phyloP scores from a whole-genome alignment of 768 basidiomycete genomes.

The Amylocystis lapponica region DNA sequence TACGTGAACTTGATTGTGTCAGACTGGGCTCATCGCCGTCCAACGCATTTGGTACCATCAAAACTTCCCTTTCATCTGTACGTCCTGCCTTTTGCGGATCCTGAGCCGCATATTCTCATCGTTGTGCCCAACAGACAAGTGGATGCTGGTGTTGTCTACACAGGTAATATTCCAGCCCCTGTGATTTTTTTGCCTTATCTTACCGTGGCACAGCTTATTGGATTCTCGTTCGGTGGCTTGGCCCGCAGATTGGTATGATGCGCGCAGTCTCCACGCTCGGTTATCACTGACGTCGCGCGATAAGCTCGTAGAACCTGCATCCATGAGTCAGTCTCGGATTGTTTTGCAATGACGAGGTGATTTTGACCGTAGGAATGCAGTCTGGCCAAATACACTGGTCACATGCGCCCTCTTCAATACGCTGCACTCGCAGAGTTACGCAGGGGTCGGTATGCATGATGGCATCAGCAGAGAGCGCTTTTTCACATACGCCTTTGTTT shows the following conservation, averaged over 20 bases:
- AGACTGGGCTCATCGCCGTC: constrained; percentile 71
- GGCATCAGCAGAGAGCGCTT: constrained; percentile 55
- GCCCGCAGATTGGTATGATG: background rate
- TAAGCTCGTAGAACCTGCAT: constrained; percentile 27
- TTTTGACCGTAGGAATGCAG: no score
- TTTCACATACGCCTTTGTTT: constrained; percentile 49
- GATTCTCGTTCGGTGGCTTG: constrained; percentile 29
- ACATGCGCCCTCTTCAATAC: constrained; percentile 71
- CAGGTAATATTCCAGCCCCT: constrained; percentile 9
- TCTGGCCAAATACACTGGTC: constrained; percentile 72
- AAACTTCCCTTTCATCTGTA: constrained; percentile 54
- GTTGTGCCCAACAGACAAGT: constrained; percentile 15
- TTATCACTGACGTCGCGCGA: background rate
- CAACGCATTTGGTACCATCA: constrained; percentile 71
- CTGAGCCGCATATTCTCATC: background rate
- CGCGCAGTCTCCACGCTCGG: background rate
- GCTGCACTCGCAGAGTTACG: constrained; percentile 55
- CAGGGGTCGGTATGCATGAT: constrained; percentile 46
- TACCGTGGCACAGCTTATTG: constrained; percentile 15
- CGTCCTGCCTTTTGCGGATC: constrained; percentile 18
- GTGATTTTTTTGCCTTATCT: no score
- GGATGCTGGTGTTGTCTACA: constrained; percentile 26
- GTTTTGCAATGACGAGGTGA: no score
- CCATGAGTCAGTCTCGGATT: constrained; percentile 26
- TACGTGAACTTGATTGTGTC: background rate